These are phyloP conservation scores for Hymenoscyphus fraxineus DNA, from an alignment of 2,329 filamentous ascomycete species.

Conservation along the genomic window DNA sequence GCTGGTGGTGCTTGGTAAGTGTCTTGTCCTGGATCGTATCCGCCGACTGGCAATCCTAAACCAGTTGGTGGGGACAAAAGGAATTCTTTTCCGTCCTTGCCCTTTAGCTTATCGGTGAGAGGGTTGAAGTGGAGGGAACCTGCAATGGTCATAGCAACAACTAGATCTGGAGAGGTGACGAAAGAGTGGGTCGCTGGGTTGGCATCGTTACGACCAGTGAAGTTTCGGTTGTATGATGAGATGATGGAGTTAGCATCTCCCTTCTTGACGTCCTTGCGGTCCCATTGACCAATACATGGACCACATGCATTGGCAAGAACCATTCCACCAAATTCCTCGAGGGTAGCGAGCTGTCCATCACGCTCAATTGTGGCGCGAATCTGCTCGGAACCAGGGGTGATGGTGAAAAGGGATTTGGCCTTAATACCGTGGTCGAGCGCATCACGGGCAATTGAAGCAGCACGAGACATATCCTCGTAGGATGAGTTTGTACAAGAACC, in stretches of 20 bases:
- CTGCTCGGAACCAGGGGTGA: constrained; percentile 96
- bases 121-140: constrained; percentile 92
- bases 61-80: constrained; percentile 76
- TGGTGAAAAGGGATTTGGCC: constrained; percentile 87
- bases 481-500: constrained; percentile 95
- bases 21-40: constrained; percentile 87
- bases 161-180: constrained; percentile 85
- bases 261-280: constrained; percentile 90
- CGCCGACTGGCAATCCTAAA: constrained; percentile 71
- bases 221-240: constrained; percentile 99
- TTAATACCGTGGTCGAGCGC: constrained; percentile 90
- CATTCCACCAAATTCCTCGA: constrained; percentile 93
- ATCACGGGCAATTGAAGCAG: constrained; percentile 85
- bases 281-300: constrained; percentile 90
- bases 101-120: constrained; percentile 85
- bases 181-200: constrained; percentile 95
- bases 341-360: constrained; percentile 87
- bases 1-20: constrained; percentile 94
- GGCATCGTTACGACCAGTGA: constrained; percentile 94
- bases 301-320: constrained; percentile 95
- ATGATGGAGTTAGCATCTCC: constrained; percentile 94
- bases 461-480: constrained; percentile 87
- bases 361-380: constrained; percentile 87
- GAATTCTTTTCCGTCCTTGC: constrained; percentile 96
- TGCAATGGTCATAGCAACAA: constrained; percentile 80